Conservation (phyloP, 2,329 filamentous ascomycete genomes). For the Beauveria asiatica region DNA sequence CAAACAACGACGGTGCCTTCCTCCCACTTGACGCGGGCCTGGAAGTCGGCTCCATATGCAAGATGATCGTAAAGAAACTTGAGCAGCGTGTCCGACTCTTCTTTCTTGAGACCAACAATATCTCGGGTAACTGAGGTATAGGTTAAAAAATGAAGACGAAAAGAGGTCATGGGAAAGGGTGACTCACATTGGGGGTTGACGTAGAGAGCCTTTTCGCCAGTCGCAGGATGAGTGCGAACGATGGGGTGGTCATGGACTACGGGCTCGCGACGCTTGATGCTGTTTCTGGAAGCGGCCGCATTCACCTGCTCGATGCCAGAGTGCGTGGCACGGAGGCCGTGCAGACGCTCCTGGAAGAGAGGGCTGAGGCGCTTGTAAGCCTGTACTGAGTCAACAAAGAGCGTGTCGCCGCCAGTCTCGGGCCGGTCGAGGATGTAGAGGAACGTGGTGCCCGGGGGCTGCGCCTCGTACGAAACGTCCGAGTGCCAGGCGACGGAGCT, state of each 20-base stretch:
- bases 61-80: constrained; percentile 53
- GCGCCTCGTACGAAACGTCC: constrained; percentile 72
- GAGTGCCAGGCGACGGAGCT: constrained; percentile 76
- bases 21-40: constrained; percentile 63
- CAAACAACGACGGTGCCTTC: constrained; percentile 67
- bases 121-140: constrained; percentile 54
- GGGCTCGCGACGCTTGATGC: constrained; percentile 64
- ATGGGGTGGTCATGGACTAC: constrained; percentile 60
- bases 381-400: constrained; percentile 66
- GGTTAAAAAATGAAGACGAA: not conserved
- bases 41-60: constrained; percentile 46
- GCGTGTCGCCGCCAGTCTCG: constrained; percentile 65
- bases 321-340: constrained; percentile 68
- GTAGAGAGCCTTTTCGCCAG: constrained; percentile 69
- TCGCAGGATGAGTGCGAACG: constrained; percentile 65
- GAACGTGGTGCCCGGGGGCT: constrained; percentile 78
- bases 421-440: constrained; percentile 72
- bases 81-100: constrained; percentile 64
- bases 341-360: constrained; percentile 64
- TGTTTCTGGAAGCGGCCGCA: constrained; percentile 49
- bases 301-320: constrained; percentile 68
- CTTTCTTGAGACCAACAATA: constrained; percentile 71
- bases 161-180: not conserved
- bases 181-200: constrained; percentile 65
- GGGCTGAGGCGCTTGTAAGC: constrained; percentile 71